These are phyloP conservation scores for Dictyostelium firmibasis DNA, from an alignment of 78 protist species.

Conservation along the genomic window DNA sequence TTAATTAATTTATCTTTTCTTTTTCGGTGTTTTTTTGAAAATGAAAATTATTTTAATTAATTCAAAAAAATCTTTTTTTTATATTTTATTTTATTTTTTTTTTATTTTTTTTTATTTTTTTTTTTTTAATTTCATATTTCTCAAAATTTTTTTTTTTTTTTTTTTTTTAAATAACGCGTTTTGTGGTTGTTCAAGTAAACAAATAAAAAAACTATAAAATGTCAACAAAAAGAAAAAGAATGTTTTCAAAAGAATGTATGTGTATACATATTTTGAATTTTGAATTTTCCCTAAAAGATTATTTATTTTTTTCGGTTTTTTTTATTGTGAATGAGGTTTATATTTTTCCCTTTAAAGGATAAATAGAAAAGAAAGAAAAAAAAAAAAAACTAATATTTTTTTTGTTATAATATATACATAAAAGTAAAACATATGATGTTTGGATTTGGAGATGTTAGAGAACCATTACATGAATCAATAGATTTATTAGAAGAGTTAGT, in stretches of 20 bases:
- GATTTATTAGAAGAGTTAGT: constrained; percentile 80
- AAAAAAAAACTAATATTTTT: not conserved
- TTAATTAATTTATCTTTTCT: not conserved
- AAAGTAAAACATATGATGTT: constrained; percentile 82
- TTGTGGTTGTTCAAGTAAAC: not conserved
- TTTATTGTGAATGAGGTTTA: not conserved
- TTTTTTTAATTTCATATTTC: not conserved
- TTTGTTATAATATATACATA: not conserved
- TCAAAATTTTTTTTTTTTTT: not conserved
- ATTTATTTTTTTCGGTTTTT: not conserved
- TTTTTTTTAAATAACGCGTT: not conserved
- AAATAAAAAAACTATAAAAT: not conserved
- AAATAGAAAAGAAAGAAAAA: not conserved
- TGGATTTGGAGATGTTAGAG: constrained; percentile 86
- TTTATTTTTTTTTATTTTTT: not conserved
- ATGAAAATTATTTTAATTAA: not conserved
- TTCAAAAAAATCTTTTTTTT: not conserved
- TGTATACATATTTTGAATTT: not conserved
- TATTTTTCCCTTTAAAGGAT: not conserved
- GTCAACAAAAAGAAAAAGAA: constrained; percentile 68
- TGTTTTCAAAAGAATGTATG: constrained; percentile 59
- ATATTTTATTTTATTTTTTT: not conserved
- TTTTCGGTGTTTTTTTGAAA: too few relatives aligned
- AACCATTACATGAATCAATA: constrained; percentile 79
- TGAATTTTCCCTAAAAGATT: too few relatives aligned